Evolutionary conservation across 768 basidiomycete species (phyloP).

Genomic region (Asterophora lycoperdoides): DNA sequence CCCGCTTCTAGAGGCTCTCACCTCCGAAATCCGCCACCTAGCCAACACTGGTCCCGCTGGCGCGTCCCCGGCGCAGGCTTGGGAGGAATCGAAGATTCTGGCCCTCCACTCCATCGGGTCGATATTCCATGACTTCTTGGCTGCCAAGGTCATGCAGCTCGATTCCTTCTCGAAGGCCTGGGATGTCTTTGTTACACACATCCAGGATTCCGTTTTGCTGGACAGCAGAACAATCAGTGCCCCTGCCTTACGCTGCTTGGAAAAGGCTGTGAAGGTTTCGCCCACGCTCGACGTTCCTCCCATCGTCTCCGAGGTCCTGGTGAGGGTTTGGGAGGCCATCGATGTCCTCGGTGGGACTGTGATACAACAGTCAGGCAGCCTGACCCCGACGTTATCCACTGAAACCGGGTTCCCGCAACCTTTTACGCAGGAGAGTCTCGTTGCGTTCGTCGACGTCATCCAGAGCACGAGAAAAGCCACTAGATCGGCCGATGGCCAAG

Average conservation of each 20-base stretch:
- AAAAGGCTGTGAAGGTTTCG: slow-evolving; percentile 69
- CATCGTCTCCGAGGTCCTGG: slow-evolving; percentile 42
- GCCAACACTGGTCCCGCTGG: slow-evolving; percentile 20
- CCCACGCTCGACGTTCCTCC: slow-evolving; percentile 40
- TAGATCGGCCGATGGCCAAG: slow-evolving; percentile 41
- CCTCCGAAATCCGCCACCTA: slow-evolving; percentile 46
- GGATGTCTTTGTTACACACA: slow-evolving; percentile 66
- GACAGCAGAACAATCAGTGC: slow-evolving; percentile 72
- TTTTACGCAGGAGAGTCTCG: slow-evolving; percentile 83
- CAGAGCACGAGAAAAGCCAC: slow-evolving; percentile 53
- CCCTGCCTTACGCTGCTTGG: slow-evolving; percentile 80
- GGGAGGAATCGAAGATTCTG: slow-evolving; percentile 87
- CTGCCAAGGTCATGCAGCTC: slow-evolving; percentile 67
- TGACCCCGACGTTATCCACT: slow-evolving; percentile 9
- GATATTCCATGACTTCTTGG: slow-evolving; percentile 78
- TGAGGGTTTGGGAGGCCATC: slow-evolving; percentile 68
- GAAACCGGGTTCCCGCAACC: slow-evolving; percentile 32
- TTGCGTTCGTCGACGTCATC: slow-evolving; percentile 74
- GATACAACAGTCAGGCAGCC: slow-evolving; percentile 26
- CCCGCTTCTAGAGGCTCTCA: slow-evolving; percentile 74
- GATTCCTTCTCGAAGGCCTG: slow-evolving; percentile 68
- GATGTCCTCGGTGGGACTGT: slow-evolving; percentile 59
- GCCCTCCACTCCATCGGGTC: slow-evolving; percentile 81
- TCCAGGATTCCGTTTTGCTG: slow-evolving; percentile 65
- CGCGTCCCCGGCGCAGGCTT: slow-evolving; percentile 39